Evolutionary conservation across 169 alveolate genomes (phyloP).

Genomic region (Cryptosporidium parvum): DNA sequence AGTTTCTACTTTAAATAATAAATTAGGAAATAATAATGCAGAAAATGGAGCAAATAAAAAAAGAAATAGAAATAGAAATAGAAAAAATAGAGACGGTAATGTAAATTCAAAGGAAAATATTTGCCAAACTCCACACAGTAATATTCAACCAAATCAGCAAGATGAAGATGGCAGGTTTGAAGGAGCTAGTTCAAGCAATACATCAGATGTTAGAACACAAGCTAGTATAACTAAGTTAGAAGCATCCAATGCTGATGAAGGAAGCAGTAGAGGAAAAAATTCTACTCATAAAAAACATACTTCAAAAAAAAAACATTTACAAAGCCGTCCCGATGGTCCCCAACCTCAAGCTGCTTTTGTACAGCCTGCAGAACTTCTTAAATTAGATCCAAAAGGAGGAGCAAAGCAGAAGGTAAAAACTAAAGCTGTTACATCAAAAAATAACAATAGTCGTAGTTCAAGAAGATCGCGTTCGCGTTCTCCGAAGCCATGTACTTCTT

Average conservation of each 20-base stretch:
- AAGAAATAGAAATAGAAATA: not conserved
- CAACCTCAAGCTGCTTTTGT: not conserved
- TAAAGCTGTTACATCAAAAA: too few species aligned
- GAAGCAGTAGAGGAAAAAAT: not conserved
- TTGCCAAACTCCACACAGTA: too few species aligned
- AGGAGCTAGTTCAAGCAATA: not conserved
- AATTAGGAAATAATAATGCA: too few species aligned
- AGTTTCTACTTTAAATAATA: too few species aligned
- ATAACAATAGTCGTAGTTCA: not conserved
- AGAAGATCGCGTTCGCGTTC: not conserved
- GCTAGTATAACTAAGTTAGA: not conserved
- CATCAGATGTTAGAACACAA: not conserved
- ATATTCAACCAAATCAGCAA: too few species aligned
- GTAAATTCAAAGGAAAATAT: too few species aligned
- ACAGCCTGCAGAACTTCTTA: not conserved
- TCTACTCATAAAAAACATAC: not conserved
- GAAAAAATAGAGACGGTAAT: not conserved
- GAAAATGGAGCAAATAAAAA: not conserved
- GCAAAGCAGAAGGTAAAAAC: constrained; percentile 3
- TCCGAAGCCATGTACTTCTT: not conserved
- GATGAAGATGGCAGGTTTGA: not conserved
- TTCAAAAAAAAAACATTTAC: not conserved
- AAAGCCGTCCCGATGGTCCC: not conserved
- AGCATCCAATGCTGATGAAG: not conserved
- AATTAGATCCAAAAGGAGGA: not conserved